Evolutionary conservation across 164 flowering plant genomes (phyloP).

Genomic region (Liquidambar formosana): DNA sequence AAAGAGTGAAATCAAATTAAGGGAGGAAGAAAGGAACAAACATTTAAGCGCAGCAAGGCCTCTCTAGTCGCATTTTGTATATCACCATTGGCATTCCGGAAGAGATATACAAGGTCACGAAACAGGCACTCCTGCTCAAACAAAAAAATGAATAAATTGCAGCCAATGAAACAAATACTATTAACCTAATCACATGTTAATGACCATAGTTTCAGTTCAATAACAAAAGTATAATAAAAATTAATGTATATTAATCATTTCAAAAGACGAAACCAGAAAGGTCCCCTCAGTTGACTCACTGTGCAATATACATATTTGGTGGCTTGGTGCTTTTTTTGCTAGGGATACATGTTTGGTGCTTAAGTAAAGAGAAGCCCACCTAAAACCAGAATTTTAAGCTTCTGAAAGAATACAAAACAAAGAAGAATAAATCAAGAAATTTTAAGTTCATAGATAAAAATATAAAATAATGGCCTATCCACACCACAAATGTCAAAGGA

Average conservation of each 20-base stretch:
- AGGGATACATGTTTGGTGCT: no score
- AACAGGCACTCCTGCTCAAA: slow-evolving; percentile 60
- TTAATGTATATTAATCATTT: background rate
- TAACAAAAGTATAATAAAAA: background rate
- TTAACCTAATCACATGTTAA: background rate
- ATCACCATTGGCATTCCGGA: slow-evolving; percentile 48
- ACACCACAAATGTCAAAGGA: no score
- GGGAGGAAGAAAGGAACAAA: slow-evolving; percentile 26
- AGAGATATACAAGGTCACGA: slow-evolving; percentile 51
- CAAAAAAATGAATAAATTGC: slow-evolving; percentile 6
- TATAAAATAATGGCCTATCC: no score
- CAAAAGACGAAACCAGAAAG: background rate
- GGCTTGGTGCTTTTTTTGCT: no score
- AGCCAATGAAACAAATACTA: background rate
- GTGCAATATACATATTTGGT: background rate
- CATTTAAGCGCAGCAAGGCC: slow-evolving; percentile 67
- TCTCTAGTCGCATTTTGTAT: slow-evolving; percentile 73
- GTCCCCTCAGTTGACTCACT: background rate
- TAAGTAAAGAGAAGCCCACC: no score
- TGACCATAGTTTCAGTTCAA: background rate
- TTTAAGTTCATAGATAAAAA: no score
- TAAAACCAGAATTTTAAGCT: no score
- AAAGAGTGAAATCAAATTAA: background rate
- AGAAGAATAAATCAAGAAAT: no score
- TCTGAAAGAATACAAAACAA: no score